Evolutionary conservation across 768 basidiomycete genomes (phyloP).

Genomic region (Russula griseocarnosa): DNA sequence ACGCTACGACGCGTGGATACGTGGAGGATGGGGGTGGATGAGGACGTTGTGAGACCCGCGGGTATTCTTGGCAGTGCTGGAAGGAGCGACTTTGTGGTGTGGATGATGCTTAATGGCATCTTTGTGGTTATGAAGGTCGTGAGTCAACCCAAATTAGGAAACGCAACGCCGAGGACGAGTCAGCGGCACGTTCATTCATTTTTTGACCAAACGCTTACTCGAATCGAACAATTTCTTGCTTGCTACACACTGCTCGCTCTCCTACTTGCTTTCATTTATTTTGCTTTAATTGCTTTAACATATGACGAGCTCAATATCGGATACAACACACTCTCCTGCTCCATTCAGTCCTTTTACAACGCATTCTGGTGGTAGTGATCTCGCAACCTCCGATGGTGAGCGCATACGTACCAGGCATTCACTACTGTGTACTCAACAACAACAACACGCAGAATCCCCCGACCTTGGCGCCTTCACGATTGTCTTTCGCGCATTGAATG

Average conservation of each 20-base stretch:
- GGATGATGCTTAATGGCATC: slow-evolving; percentile 9
- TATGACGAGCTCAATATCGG: slow-evolving; percentile 36
- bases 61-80: no score
- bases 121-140: background rate
- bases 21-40: background rate
- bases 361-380: slow-evolving; percentile 33
- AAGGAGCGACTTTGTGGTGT: background rate
- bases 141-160: background rate
- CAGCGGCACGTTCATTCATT: background rate
- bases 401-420: background rate
- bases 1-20: slow-evolving; percentile 42
- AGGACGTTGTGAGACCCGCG: no score
- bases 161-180: background rate
- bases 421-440: background rate
- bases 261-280: background rate
- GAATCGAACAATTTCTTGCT: no score
- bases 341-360: slow-evolving; percentile 41
- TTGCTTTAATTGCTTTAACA: slow-evolving; percentile 15
- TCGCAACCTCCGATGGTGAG: slow-evolving; percentile 40
- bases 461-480: slow-evolving; percentile 70
- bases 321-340: slow-evolving; percentile 37
- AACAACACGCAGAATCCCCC: slow-evolving; percentile 48
- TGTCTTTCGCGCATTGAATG: slow-evolving; percentile 62
- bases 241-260: background rate
- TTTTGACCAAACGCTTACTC: background rate